Percentiles rank a stretch among this genome's conserved stretches.
Conservation (phyloP, 495 filamentous ascomycete genomes). For the Penicillium chermesinum region DNA sequence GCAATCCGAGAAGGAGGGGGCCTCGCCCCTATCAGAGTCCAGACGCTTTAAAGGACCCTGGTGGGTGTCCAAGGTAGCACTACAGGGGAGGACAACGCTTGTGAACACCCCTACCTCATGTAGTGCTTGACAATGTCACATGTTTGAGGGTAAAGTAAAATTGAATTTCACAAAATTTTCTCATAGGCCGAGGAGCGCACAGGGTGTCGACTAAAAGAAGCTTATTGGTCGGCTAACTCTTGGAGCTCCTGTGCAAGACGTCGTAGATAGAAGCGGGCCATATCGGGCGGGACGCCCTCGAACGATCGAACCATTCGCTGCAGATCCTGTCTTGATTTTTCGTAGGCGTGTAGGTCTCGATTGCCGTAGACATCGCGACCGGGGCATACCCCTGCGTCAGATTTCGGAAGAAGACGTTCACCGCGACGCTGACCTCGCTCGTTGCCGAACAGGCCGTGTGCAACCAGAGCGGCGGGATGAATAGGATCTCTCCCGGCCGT, state of each 20-base stretch:
- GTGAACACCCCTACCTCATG: conserved; percentile 6
- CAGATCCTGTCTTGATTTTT: conserved; percentile 70
- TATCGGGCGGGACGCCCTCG: conserved; percentile 58
- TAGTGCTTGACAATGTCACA: conserved; percentile 11
- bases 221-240: conserved; percentile 27
- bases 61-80: conserved; percentile 17
- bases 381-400: conserved; percentile 63
- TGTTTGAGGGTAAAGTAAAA: not conserved
- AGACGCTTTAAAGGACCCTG: conserved; percentile 9
- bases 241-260: conserved; percentile 68
- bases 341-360: conserved; percentile 76
- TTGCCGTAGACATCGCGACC: conserved; percentile 87
- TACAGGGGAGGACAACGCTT: conserved; percentile 1
- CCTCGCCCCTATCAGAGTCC: not conserved
- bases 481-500: conserved; percentile 67
- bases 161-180: not conserved
- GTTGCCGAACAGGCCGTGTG: conserved; percentile 67
- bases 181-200: not conserved
- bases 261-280: conserved; percentile 68
- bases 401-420: conserved; percentile 83
- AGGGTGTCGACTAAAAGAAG: not conserved
- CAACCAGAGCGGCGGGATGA: conserved; percentile 76
- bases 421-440: conserved; percentile 60
- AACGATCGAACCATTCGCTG: conserved; percentile 64
- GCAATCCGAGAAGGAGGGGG: not conserved